Percentiles rank a stretch among this genome's conserved stretches.
These are phyloP conservation scores for Vitis hybrid DNA, from an alignment of 177 flowering plant species.

Conservation along the genomic window DNA sequence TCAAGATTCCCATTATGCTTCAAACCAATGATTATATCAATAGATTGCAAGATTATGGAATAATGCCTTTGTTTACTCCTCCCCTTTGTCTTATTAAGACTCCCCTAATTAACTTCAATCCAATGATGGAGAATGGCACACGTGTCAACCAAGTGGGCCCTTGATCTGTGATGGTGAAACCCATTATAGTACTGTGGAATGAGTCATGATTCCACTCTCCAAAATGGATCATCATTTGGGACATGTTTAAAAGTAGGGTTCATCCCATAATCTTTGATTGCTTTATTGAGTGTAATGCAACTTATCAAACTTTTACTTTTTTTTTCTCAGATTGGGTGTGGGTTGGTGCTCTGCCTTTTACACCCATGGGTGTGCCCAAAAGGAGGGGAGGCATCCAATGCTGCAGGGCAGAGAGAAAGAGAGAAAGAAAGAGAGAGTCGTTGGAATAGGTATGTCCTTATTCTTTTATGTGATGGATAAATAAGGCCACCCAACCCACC, in stretches of 20 bases:
- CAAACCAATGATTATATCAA: no score
- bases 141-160: no score
- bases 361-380: conserved; percentile 4
- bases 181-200: not conserved
- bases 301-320: conserved; percentile 3
- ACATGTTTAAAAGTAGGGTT: not conserved
- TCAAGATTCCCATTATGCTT: no score
- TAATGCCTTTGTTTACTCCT: no score
- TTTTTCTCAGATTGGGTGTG: conserved; percentile 1
- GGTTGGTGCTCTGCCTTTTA: not conserved
- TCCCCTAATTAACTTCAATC: no score
- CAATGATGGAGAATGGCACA: no score
- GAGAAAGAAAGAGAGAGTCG: not conserved
- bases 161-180: no score
- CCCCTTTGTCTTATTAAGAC: no score
- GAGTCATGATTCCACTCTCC: conserved; percentile 12
- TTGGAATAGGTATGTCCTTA: not conserved
- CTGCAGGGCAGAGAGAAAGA: not conserved
- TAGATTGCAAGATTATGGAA: no score
- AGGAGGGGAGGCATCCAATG: conserved; percentile 27
- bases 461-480: not conserved
- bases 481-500: conserved; percentile 9
- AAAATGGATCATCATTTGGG: not conserved
- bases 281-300: not conserved
- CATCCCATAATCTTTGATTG: not conserved